Evolutionary conservation across 2,329 filamentous ascomycete genomes (phyloP).

Genomic region (Xylariaceae sp.): DNA sequence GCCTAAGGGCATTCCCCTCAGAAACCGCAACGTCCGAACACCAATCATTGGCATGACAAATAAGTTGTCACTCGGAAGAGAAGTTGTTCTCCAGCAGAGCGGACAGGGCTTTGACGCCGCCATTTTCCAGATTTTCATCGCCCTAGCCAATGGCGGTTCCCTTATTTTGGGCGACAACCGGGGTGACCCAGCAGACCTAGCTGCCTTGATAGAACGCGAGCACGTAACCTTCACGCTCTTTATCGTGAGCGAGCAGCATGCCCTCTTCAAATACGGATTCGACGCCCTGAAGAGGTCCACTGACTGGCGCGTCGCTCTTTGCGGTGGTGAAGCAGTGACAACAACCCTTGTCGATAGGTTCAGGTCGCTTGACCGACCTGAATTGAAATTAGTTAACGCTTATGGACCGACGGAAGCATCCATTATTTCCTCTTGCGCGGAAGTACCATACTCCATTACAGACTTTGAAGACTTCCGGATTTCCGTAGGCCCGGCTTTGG

Average conservation of each 20-base stretch:
- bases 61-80: too few species aligned
- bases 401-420: constrained; percentile 1
- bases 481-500: constrained; percentile 3
- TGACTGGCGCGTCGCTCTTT: constrained; percentile 7
- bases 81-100: too few species aligned
- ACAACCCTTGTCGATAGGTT: neutral
- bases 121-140: constrained; percentile 4
- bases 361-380: neutral
- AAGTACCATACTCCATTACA: neutral
- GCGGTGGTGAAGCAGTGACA: constrained; percentile 7
- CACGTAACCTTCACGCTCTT: neutral
- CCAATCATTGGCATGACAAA: too few species aligned
- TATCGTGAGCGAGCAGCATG: neutral
- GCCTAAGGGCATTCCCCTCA: constrained; percentile 46
- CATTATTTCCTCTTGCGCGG: neutral
- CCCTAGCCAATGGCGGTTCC: constrained; percentile 2
- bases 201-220: neutral
- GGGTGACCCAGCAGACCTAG: constrained; percentile 1
- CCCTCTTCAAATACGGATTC: neutral
- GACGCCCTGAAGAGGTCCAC: neutral
- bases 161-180: constrained; percentile 1
- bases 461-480: neutral
- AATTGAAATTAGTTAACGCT: neutral
- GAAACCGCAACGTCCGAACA: constrained; percentile 21
- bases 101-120: constrained; percentile 2